These are phyloP conservation scores for Colletotrichum limetticola DNA, from an alignment of 2,329 filamentous ascomycete genomes.

Conservation along the genomic window DNA sequence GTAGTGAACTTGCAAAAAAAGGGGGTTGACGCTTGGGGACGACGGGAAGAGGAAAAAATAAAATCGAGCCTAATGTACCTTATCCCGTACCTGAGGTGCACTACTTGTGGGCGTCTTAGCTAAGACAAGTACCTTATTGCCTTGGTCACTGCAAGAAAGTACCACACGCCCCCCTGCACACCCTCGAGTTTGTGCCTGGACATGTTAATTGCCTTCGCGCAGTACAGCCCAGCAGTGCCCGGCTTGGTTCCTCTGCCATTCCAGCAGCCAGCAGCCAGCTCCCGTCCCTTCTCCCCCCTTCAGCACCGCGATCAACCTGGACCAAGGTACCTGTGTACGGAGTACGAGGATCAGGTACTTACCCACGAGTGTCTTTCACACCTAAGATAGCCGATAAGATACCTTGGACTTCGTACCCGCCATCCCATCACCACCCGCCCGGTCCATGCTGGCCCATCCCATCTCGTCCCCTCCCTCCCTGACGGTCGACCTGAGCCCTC, in stretches of 20 bases:
- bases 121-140: not conserved
- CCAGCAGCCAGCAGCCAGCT: conserved; percentile 5
- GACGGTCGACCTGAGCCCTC: not conserved
- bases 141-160: not conserved
- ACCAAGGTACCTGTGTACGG: not conserved
- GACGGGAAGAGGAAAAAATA: not conserved
- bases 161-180: not conserved
- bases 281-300: not conserved
- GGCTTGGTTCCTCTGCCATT: conserved; percentile 22
- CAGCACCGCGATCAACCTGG: not conserved
- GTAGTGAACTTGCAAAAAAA: not conserved
- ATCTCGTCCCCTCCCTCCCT: conserved; percentile 9
- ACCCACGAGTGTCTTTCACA: not conserved
- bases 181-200: conserved; percentile 12
- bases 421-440: conserved; percentile 16
- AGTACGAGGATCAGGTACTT: not conserved
- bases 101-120: not conserved
- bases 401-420: not conserved
- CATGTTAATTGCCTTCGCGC: conserved; percentile 6
- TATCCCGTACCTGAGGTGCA: not conserved
- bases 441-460: conserved; percentile 19
- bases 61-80: not conserved
- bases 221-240: conserved; percentile 18
- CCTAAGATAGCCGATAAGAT: not conserved
- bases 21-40: not conserved